phyloP scores from a whole-genome alignment of 208 protist species.

The Porcisia hertigi region DNA sequence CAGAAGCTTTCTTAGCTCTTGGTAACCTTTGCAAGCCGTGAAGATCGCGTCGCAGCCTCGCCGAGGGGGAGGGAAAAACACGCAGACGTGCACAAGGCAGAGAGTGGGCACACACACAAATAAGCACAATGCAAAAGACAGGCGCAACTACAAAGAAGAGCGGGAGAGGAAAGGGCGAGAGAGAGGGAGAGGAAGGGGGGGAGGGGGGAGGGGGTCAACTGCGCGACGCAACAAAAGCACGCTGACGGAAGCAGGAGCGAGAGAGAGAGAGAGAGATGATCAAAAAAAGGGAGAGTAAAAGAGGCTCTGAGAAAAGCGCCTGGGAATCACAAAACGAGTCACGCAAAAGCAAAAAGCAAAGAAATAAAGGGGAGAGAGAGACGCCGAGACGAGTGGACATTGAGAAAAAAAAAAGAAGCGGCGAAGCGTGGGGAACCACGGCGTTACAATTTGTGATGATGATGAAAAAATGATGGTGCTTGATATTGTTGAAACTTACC shows the following conservation, averaged over 20 bases:
- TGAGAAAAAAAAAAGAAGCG: neutral
- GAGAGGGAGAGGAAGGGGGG: neutral
- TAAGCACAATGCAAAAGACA: too few relatives aligned
- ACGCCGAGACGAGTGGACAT: neutral
- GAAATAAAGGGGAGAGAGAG: too few relatives aligned
- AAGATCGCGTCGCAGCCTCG: too few relatives aligned
- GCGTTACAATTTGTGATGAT: too few relatives aligned
- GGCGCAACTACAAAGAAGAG: neutral
- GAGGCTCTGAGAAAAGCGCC: neutral
- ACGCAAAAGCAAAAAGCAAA: too few relatives aligned
- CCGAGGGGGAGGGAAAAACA: neutral
- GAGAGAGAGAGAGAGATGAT: neutral
- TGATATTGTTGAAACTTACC: too few relatives aligned
- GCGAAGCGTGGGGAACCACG: too few relatives aligned
- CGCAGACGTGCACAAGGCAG: neutral
- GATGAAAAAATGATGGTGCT: too few relatives aligned
- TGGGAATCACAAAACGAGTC: too few relatives aligned
- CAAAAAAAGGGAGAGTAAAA: constrained; percentile 8
- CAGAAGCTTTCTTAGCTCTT: too few relatives aligned
- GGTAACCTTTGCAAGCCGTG: too few relatives aligned
- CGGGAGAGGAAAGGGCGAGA: neutral
- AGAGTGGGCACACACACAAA: neutral
- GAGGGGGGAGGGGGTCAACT: neutral
- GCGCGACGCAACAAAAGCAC: neutral
- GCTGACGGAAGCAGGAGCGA: neutral